Base-by-base conservation (phyloP, 1,139 yeast species). In the Pneumocystis carinii region DNA sequence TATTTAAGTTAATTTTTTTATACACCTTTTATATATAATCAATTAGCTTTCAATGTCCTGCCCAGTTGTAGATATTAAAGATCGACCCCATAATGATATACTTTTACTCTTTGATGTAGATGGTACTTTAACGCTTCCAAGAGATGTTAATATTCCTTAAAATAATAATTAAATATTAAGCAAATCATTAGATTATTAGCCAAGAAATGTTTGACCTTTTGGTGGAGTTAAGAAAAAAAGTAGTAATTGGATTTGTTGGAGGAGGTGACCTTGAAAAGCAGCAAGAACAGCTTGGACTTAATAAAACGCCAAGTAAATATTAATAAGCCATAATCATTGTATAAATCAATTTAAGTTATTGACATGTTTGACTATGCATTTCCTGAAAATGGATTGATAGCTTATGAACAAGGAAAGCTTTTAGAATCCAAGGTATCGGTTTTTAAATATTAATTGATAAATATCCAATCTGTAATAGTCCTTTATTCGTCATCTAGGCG, bases 41-140 rank as follows among this genome's bases (percentile, higher is more conserved):
- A 8, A 24, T 48, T 48, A 14, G 12, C 4, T 3, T 12, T 55
- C 41, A 36, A 59, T 42, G 60, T 55, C 12, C 58, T 10, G 7
- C 24, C 35, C 10, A 4, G 2, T 17, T 42, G 72, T 75, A 24
- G 55, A 48, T 42, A 69, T 77, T 63, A 65, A 71, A 48, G 71
- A 76, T 62, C 74, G 79, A 62, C 72, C 72, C 61, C 66, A 67
- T 64, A 73, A 75, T 62, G 73, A 75, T 66, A 76, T 78, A 60
- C 71, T 77, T 60, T 95, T 89, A 69, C 83, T 92, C 68, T 92
- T 92, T 77, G 99, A 92, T 73, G 99, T 92, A 70, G 99, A 92
- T 75, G 98, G 97, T 70, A 92, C 99, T 65, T 82, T 92, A 76
- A 92, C 98, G 60, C 98, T 97, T 69, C 97, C 98, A 66, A 87